Conservation (phyloP, 192 early-diverging fungal genomes). For the Podila verticillata region DNA sequence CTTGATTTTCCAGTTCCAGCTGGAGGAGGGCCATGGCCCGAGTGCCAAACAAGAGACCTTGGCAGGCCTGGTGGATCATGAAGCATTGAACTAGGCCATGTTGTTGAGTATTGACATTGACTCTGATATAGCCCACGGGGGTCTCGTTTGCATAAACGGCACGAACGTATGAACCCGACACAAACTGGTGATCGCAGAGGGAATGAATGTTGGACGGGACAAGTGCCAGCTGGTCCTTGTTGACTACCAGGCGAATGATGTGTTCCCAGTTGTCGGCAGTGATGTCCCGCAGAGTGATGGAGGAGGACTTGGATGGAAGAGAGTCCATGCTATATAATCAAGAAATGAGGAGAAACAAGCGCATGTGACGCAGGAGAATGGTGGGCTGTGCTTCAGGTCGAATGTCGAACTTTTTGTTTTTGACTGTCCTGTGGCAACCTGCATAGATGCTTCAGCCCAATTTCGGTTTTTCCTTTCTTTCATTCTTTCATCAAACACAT, state of each 20-base stretch:
- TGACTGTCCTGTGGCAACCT: background rate
- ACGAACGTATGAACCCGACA: conserved; percentile 10
- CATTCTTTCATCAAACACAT: background rate
- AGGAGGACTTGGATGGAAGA: conserved; percentile 22
- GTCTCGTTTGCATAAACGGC: conserved; percentile 28
- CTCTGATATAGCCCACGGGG: conserved; percentile 32
- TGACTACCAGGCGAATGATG: conserved; percentile 24
- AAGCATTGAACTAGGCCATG: conserved; percentile 3
- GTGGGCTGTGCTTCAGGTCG: background rate
- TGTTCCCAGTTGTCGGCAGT: conserved; percentile 18
- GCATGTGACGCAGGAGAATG: background rate
- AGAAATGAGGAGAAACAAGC: background rate
- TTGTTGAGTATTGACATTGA: conserved; percentile 2
- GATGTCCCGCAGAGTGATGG: conserved; percentile 33
- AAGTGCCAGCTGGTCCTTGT: conserved; percentile 24
- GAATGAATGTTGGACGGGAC: conserved; percentile 27
- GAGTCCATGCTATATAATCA: conserved; percentile 7
- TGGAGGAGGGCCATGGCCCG: conserved; percentile 16
- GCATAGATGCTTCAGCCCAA: conserved; percentile 7
- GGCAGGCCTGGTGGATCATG: conserved; percentile 32
- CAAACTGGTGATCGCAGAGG: conserved; percentile 46
- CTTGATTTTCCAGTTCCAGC: background rate
- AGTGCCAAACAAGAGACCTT: conserved; percentile 42
- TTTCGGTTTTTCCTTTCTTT: background rate
- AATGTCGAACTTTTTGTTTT: background rate